Evolutionary conservation across 2,329 filamentous ascomycete genomes (phyloP), one percentile per base, ranked within the genome.

Genomic region (Sclerotinia sclerotiorum): DNA sequence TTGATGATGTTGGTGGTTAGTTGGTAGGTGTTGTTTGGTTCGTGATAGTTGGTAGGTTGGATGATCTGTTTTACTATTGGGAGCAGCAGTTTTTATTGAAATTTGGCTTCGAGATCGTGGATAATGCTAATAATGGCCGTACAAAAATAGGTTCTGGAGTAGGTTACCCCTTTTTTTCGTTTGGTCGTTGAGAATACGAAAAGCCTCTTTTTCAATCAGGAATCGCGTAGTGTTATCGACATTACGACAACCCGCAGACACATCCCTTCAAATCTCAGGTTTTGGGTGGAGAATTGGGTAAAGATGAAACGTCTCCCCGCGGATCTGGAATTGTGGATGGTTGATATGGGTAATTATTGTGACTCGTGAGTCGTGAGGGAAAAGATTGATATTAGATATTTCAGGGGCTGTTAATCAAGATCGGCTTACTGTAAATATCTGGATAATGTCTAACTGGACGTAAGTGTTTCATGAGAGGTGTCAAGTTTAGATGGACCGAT

Each of bases 371-470:
- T 21, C 17, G 52, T 11, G 19, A 55, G 29, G 52, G 52, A 55
- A n/a, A n/a, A 10, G 46, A 48, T 21, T 48, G 19, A 35, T 21
- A 4, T n/a, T 42, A 15, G 13, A 42, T 42, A 15, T 42, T 15
- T n/a, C 35, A 29, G 2, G 54, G 5, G 5, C n/a, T 39, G 54
- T 29, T 27, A n/a, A 57, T 57, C 29, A 49, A 24, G 58, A 62
- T 62, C 58, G 44, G 13, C 44, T 62, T 49, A 7, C 44, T 62
- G 49, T 62, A 49, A 62, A 62, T 62, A 61, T 42, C 56, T 46
- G 42, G 29, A 62, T 39, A 62, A 15, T 49, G 58, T 49, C 42
- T 61, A 29, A 29, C 27, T 42, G 11, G 24, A 52, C 11, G 24
- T 52, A 52, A 7, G 24, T 27, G 49, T 52, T 52, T 52, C 49